A percentile compares a stretch with the other conserved stretches of the same genome.
phyloP scores from a whole-genome alignment of 148 eudicot genomes.

The Cornus suecica region DNA sequence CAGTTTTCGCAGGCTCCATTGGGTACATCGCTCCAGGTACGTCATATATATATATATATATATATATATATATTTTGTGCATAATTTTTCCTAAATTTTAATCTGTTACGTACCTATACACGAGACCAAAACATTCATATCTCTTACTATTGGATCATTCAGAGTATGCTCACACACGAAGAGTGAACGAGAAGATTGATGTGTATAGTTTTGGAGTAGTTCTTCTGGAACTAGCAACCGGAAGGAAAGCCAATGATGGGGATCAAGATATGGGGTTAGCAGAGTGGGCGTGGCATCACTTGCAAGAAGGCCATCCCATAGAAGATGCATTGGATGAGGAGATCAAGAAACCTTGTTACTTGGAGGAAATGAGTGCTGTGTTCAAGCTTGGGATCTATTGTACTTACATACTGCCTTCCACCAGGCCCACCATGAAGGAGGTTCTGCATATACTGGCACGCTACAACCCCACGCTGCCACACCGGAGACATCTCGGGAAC shows the following conservation, averaged over 20 bases:
- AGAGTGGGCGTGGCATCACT: conserved; percentile 12
- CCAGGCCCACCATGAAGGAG: background rate
- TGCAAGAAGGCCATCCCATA: background rate
- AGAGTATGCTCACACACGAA: conserved; percentile 20
- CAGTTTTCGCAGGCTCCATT: background rate
- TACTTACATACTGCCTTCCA: conserved; percentile 10
- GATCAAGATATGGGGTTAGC: conserved; percentile 16
- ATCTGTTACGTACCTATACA: no score
- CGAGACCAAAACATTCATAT: no score
- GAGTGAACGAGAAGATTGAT: conserved; percentile 14
- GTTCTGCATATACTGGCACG: no score
- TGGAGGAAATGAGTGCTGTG: background rate
- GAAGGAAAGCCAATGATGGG: background rate
- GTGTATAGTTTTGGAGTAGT: conserved; percentile 7
- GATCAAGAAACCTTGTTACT: conserved; percentile 8
- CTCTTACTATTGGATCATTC: background rate
- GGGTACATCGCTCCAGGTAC: background rate
- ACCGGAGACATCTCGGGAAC: conserved; percentile 66
- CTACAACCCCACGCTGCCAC: no score
- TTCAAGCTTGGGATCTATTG: conserved; percentile 14
- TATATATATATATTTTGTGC: no score
- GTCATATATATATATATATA: background rate
- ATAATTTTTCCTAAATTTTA: no score
- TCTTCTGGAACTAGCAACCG: background rate
- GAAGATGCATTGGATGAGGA: conserved; percentile 19